Base-by-base conservation (phyloP, 768 basidiomycete species). In the Naganishia antarctica region DNA sequence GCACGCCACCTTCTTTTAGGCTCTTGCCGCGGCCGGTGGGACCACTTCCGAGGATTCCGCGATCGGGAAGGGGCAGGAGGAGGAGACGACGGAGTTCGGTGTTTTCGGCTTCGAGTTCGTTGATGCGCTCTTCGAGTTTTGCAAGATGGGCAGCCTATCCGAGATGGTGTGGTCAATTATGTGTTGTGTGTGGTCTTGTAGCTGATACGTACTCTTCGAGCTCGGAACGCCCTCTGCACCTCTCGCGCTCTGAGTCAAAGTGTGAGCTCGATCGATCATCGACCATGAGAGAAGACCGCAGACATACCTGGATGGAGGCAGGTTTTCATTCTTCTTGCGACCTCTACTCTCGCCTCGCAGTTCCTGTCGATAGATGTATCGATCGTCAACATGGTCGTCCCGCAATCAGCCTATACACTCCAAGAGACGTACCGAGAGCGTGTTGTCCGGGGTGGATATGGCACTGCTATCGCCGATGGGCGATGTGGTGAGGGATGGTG, bases 191-290 rank as follows among this genome's bases (percentile, higher is more conserved):
- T 9, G 50, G 6, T 12, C 2, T 7, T 16, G 37, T 37, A 23
- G 37, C 13, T n/a, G 53, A 3, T 2, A 57, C 53, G 26, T 57
- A 57, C 53, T 23, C 78, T 68, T 23, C 78, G 69, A 0, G 76
- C 73, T 60, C 78, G 66, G 60, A 79, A 79, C 13, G 78, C 78
- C 28, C 78, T 70, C 65, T 79, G 78, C 16, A 79, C 78, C 60
- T 79, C 78, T 13, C 78, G 66, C 11, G 78, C 78, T 77, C 70
- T 12, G 73, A 69, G 48, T 76, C 72, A 67, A 29, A 34, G 13
- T 3, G 31, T 63, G n/a, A 49, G 37, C 40, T 9, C 34, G 28
- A 12, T 25, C 7, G 31, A 46, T 13, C 28, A n/a, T 18, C n/a
- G n/a, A n/a, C n/a, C n/a, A n/a, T n/a, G n/a, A 18, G n/a, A 11